Evolutionary conservation across 805 yeast species (phyloP).

Genomic region (Priceomyces carsonii): DNA sequence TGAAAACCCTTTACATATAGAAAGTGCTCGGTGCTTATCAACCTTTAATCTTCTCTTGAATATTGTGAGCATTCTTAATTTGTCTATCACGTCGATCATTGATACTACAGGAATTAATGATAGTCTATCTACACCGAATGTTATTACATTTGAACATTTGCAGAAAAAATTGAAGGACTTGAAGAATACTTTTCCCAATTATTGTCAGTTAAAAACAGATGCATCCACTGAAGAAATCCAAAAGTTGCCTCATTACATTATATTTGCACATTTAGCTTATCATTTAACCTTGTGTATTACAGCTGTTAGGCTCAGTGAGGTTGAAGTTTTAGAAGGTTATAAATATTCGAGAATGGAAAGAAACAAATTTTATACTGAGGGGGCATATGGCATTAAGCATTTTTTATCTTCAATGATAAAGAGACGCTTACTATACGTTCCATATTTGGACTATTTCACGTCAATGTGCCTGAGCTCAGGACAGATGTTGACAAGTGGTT

Average conservation of each 20-base stretch:
- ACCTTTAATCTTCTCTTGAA: slow-evolving; percentile 18
- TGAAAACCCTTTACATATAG: slow-evolving; percentile 10
- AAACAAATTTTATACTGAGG: slow-evolving; percentile 4
- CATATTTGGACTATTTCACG: slow-evolving; percentile 5
- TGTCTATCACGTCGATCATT: slow-evolving; percentile 21
- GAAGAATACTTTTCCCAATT: slow-evolving; percentile 12
- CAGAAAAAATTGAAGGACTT: slow-evolving; percentile 1
- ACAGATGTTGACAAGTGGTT: slow-evolving; percentile 3
- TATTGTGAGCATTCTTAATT: slow-evolving; percentile 17
- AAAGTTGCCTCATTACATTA: slow-evolving; percentile 15
- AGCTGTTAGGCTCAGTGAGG: slow-evolving; percentile 13
- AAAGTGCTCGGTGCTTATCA: slow-evolving; percentile 21
- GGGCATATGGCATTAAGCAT: slow-evolving; percentile 1
- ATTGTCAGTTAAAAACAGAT: slow-evolving; percentile 14
- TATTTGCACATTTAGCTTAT: slow-evolving; percentile 15
- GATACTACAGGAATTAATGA: slow-evolving; percentile 11
- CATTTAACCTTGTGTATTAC: slow-evolving; percentile 20
- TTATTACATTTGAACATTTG: slow-evolving; percentile 2
- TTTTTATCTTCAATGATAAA: neutral
- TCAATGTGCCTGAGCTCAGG: slow-evolving; percentile 1
- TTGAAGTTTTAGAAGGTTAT: neutral
- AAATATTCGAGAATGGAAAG: neutral
- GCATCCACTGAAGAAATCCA: slow-evolving; percentile 1
- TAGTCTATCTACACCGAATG: slow-evolving; percentile 4
- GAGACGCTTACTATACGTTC: neutral